Evolutionary conservation across 2,329 filamentous ascomycete species (phyloP), one percentile per base, ranked within the genome.

Genomic region (Lecanosticta acicola): DNA sequence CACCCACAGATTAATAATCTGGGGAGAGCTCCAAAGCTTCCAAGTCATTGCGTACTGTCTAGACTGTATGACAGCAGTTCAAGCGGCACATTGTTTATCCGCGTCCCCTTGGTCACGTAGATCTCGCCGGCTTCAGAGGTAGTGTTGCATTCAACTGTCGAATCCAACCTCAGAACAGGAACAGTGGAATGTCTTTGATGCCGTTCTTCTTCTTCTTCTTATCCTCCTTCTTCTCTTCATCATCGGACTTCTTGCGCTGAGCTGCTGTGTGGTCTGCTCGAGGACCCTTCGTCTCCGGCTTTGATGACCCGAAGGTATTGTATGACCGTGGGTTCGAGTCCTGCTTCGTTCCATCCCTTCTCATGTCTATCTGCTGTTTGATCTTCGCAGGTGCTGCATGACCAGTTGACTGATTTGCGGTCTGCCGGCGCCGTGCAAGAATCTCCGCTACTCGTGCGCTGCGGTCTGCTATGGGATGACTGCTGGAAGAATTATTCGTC

Each of bases 101-200:
- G n/a, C n/a, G n/a, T n/a, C n/a, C n/a, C n/a, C n/a, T n/a, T n/a
- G n/a, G n/a, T n/a, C n/a, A n/a, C n/a, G n/a, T n/a, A n/a, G n/a
- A n/a, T n/a, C n/a, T n/a, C n/a, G n/a, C n/a, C n/a, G n/a, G n/a
- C n/a, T n/a, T n/a, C n/a, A n/a, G n/a, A n/a, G n/a, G n/a, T n/a
- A n/a, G n/a, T n/a, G n/a, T n/a, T n/a, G n/a, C n/a, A n/a, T n/a
- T n/a, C n/a, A n/a, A n/a, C n/a, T n/a, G n/a, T n/a, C n/a, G n/a
- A n/a, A n/a, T n/a, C n/a, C n/a, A n/a, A n/a, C 19, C 35, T 62
- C 48, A 73, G 44, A 71, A 62, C 19, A 72, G 48, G 44, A 74
- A 74, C 1, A 68, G 72, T 9, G 71, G 71, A 45, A 74, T 69
- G 44, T 59, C 58, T 16, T 58, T 56, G 19, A 46, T 46, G 43